Conservation (phyloP, 1,139 yeast species). For the Pneumocystis carinii region DNA sequence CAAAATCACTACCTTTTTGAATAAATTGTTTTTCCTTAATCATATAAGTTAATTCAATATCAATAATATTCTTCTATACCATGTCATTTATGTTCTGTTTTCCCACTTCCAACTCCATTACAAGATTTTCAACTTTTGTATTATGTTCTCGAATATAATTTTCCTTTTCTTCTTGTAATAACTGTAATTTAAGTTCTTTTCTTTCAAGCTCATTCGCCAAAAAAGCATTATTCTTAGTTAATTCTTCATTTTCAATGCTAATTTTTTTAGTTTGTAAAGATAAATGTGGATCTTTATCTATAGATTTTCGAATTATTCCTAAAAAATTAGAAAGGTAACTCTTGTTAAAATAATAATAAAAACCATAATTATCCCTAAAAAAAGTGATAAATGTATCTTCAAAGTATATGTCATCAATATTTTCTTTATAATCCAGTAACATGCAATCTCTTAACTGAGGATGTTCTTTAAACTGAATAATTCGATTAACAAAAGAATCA, state of each 20-base stretch:
- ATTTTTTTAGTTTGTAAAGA: background rate
- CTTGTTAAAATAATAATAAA: background rate
- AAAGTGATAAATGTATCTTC: conserved; percentile 36
- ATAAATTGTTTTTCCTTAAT: conserved; percentile 3
- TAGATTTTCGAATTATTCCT: conserved; percentile 8
- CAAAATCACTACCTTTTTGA: conserved; percentile 3
- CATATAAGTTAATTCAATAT: background rate
- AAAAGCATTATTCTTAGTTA: background rate
- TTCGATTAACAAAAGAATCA: conserved; percentile 61
- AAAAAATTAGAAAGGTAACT: background rate
- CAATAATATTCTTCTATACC: conserved; percentile 1
- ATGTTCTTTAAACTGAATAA: conserved; percentile 56
- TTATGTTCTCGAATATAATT: conserved; percentile 10
- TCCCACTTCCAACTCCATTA: conserved; percentile 5
- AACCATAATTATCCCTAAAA: conserved; percentile 50
- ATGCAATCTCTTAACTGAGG: conserved; percentile 38
- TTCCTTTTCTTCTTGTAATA: conserved; percentile 13
- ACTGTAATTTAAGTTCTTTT: conserved; percentile 3
- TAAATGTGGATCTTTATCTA: conserved; percentile 3
- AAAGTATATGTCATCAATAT: conserved; percentile 62
- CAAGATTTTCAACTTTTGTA: conserved; percentile 9
- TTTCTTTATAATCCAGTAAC: conserved; percentile 41
- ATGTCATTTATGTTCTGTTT: background rate
- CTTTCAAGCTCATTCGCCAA: background rate
- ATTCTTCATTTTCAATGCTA: background rate